Conservation (phyloP, 2,329 filamentous ascomycete species). For the Hymenoscyphus infarciens region DNA sequence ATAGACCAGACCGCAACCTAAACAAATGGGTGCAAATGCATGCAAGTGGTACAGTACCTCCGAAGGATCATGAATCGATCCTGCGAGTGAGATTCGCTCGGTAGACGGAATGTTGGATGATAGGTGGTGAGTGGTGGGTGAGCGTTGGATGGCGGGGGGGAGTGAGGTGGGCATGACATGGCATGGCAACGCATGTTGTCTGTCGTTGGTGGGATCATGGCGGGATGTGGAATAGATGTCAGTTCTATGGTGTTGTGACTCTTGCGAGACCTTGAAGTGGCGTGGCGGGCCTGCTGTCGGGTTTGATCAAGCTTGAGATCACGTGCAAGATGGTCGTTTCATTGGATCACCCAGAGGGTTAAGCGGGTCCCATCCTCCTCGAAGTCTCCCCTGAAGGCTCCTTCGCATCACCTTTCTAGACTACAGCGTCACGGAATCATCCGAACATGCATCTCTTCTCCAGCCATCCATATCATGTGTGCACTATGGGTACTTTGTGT, state of each 20-base stretch:
- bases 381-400: neutral
- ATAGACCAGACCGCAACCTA: conserved; percentile 6
- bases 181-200: neutral
- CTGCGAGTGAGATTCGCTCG: conserved; percentile 14
- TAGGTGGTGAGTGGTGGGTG: neutral
- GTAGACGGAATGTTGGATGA: conserved; percentile 6
- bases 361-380: neutral
- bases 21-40: neutral
- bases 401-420: neutral
- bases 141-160: conserved; percentile 4
- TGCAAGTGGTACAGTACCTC: conserved; percentile 5
- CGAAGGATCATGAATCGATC: conserved; percentile 14
- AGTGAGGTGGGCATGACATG: neutral
- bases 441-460: neutral
- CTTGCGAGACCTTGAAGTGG: neutral
- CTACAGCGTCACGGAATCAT: neutral
- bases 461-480: neutral
- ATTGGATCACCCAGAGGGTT: neutral
- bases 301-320: neutral
- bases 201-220: neutral
- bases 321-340: neutral
- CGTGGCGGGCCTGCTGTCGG: neutral
- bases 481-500: no score
- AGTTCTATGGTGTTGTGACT: neutral
- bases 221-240: neutral